phyloP scores from a whole-genome alignment of 2,329 filamentous ascomycete genomes.

The Arthrobotrys musiformis region DNA sequence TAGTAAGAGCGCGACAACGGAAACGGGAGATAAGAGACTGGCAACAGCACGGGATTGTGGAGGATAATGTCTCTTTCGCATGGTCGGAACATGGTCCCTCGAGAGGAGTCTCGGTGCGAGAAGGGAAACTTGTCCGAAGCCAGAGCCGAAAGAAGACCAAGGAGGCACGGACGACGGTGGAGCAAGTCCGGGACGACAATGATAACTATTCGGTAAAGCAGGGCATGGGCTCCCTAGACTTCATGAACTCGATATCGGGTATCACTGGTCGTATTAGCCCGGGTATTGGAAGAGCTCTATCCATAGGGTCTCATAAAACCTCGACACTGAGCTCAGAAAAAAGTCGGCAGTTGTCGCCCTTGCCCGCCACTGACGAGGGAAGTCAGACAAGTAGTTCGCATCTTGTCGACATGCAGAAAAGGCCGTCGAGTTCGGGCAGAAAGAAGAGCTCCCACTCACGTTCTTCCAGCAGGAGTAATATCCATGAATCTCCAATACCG shows the following conservation, averaged over 20 bases:
- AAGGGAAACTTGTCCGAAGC: slow-evolving; percentile 47
- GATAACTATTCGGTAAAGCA: slow-evolving; percentile 16
- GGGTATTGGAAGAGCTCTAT: slow-evolving; percentile 44
- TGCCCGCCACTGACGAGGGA: slow-evolving; percentile 35
- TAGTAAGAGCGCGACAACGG: slow-evolving; percentile 15
- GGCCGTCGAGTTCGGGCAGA: slow-evolving; percentile 34
- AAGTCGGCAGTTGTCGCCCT: slow-evolving; percentile 43
- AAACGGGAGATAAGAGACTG: slow-evolving; percentile 30
- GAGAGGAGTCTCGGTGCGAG: slow-evolving; percentile 47
- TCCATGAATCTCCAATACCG: slow-evolving; percentile 34
- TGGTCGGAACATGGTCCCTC: slow-evolving; percentile 44
- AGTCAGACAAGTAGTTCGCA: slow-evolving; percentile 10
- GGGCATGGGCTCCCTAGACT: slow-evolving; percentile 36
- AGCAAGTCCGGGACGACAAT: slow-evolving; percentile 19
- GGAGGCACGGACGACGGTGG: slow-evolving; percentile 10
- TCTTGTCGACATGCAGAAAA: slow-evolving; percentile 36
- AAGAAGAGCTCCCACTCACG: slow-evolving; percentile 51
- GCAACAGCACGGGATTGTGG: slow-evolving; percentile 34
- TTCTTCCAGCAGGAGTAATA: slow-evolving; percentile 46
- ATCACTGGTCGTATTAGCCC: slow-evolving; percentile 53
- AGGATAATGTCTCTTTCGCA: slow-evolving; percentile 47
- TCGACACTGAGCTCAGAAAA: slow-evolving; percentile 41
- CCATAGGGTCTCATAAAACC: slow-evolving; percentile 45
- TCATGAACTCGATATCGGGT: slow-evolving; percentile 53
- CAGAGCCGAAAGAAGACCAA: slow-evolving; percentile 26